Conservation (phyloP, 176 grass and related monocot species). For the Hordeum marinum region DNA sequence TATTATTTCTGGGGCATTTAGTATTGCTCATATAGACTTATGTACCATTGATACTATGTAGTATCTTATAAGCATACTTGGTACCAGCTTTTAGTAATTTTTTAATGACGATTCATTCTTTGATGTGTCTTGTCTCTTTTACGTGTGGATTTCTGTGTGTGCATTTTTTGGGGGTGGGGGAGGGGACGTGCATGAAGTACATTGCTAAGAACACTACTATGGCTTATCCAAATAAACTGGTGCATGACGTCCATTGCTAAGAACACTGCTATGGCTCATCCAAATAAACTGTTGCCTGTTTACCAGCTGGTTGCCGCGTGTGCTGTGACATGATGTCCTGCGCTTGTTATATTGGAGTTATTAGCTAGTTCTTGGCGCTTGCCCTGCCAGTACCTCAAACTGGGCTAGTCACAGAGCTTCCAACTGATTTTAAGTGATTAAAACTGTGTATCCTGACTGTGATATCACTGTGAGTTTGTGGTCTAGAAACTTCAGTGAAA, state of each 20-base stretch:
- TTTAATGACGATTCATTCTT: background rate
- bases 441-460: background rate
- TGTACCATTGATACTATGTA: background rate
- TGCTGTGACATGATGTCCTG: background rate
- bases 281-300: background rate
- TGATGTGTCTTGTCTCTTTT: background rate
- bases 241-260: no score
- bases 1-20: background rate
- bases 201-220: background rate
- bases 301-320: background rate
- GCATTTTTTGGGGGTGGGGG: background rate
- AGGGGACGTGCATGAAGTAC: background rate
- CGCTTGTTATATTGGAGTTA: constrained; percentile 3
- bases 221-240: background rate
- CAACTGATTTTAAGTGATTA: background rate
- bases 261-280: background rate
- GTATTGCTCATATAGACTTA: background rate
- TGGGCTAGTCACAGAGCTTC: background rate
- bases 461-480: background rate
- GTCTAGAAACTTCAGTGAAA: background rate
- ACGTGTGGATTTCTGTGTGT: background rate
- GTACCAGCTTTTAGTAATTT: background rate
- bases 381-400: background rate
- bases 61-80: background rate
- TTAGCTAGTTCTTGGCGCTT: constrained; percentile 5